phyloP scores from a whole-genome alignment of 768 basidiomycete species.

The Dioszegia crocea region DNA sequence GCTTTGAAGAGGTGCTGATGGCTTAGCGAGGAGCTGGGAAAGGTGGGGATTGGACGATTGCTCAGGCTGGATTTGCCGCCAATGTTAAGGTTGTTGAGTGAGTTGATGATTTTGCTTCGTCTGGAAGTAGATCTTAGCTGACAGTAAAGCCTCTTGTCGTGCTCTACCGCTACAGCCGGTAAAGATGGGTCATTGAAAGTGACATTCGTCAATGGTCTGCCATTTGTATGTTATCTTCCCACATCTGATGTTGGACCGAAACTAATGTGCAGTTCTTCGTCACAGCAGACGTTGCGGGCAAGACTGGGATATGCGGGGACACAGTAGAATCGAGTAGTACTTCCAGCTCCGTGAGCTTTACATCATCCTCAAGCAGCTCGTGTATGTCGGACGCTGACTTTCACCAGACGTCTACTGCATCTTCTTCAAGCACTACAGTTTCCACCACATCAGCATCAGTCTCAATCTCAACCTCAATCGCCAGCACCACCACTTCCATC shows the following conservation, averaged over 20 bases:
- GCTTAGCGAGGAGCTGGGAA: slow-evolving; percentile 23
- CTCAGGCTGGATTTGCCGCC: slow-evolving; percentile 14
- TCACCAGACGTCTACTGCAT: no score
- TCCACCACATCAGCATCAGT: no score
- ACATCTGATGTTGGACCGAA: not conserved
- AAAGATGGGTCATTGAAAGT: slow-evolving; percentile 17
- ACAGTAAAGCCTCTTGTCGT: slow-evolving; percentile 25
- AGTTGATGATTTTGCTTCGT: not conserved
- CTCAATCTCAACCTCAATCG: no score
- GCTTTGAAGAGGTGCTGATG: slow-evolving; percentile 7
- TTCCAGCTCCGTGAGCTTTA: not conserved
- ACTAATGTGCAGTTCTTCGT: slow-evolving; percentile 8
- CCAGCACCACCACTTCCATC: no score
- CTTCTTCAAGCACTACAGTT: no score
- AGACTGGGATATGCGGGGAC: slow-evolving; percentile 8
- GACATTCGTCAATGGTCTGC: slow-evolving; percentile 23
- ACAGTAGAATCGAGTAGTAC: not conserved
- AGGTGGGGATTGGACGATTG: slow-evolving; percentile 20
- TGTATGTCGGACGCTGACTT: no score
- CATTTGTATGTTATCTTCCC: not conserved
- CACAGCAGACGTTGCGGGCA: not conserved
- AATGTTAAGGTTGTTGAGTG: slow-evolving; percentile 27
- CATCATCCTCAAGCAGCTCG: no score
- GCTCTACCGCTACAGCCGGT: slow-evolving; percentile 14
- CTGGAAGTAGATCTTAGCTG: not conserved